A percentile compares a stretch with the other conserved stretches of the same genome.
Evolutionary conservation across 495 filamentous ascomycete species (phyloP).

Genomic region (Penicillium canariense): DNA sequence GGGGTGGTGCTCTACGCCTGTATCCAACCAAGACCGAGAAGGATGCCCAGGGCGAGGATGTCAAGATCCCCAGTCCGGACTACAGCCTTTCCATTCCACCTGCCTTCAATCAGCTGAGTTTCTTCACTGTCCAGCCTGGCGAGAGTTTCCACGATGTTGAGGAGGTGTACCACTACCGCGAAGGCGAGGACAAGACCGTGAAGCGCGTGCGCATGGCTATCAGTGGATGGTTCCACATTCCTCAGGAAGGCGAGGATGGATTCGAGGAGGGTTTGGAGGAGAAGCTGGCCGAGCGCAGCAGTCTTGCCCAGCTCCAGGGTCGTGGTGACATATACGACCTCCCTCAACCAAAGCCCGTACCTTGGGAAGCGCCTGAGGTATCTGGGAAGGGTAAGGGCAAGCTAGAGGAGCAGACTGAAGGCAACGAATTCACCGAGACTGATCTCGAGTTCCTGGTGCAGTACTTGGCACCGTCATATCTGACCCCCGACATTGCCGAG

Average conservation of each 20-base stretch:
- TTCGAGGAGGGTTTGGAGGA: slow-evolving; percentile 87
- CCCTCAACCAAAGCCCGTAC: slow-evolving; percentile 61
- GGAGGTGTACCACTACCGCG: slow-evolving; percentile 79
- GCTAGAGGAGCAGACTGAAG: slow-evolving; percentile 40
- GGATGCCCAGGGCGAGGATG: slow-evolving; percentile 61
- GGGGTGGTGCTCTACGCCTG: slow-evolving; percentile 89
- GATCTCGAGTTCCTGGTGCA: slow-evolving; percentile 86
- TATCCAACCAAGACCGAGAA: slow-evolving; percentile 74
- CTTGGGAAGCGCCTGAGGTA: slow-evolving; percentile 33
- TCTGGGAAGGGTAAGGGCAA: slow-evolving; percentile 46
- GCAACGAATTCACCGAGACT: slow-evolving; percentile 60
- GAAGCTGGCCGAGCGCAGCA: slow-evolving; percentile 80
- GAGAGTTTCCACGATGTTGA: slow-evolving; percentile 99
- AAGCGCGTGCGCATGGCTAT: slow-evolving; percentile 92
- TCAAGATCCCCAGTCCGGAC: slow-evolving; percentile 74
- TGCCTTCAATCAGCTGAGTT: slow-evolving; percentile 94
- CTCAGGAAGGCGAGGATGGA: slow-evolving; percentile 92
- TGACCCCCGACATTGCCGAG: slow-evolving; percentile 92
- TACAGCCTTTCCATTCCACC: slow-evolving; percentile 77
- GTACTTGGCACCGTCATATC: slow-evolving; percentile 83
- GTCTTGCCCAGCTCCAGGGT: slow-evolving; percentile 85
- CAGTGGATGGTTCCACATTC: slow-evolving; percentile 99
- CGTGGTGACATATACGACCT: slow-evolving; percentile 84
- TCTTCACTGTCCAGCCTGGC: slow-evolving; percentile 96
- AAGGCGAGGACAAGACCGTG: slow-evolving; percentile 60